phyloP scores from a whole-genome alignment of 345 rosid genomes.

The Aquilaria yunnanensis region DNA sequence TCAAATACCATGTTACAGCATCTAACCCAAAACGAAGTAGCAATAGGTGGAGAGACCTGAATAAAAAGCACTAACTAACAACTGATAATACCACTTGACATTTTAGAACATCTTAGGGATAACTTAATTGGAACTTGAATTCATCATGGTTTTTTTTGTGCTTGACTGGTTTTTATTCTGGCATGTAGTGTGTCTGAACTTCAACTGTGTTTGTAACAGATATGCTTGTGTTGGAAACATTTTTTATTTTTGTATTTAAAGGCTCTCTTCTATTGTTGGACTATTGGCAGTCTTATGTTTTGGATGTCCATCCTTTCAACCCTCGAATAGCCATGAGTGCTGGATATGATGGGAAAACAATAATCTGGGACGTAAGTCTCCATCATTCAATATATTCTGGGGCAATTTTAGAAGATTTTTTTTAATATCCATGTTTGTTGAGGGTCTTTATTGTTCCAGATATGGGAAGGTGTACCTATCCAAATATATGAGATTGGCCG shows the following conservation, averaged over 20 bases:
- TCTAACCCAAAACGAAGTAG: too few relatives aligned
- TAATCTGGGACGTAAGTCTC: slow-evolving; percentile 97
- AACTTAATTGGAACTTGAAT: neutral
- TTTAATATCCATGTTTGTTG: slow-evolving; percentile 13
- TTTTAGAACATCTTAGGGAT: too few relatives aligned
- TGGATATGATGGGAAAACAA: slow-evolving; percentile 96
- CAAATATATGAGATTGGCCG: slow-evolving; percentile 79
- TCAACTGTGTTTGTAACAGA: neutral
- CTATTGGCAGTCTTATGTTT: slow-evolving; percentile 82
- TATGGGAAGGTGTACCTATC: slow-evolving; percentile 97
- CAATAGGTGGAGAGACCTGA: too few relatives aligned
- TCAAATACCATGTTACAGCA: too few relatives aligned
- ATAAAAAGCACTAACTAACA: too few relatives aligned
- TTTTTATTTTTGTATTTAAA: slow-evolving; percentile 5
- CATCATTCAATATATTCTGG: slow-evolving; percentile 5
- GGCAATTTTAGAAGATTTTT: slow-evolving; percentile 9
- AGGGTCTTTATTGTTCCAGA: slow-evolving; percentile 40
- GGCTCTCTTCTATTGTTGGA: slow-evolving; percentile 21
- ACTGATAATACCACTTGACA: too few relatives aligned
- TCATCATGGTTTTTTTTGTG: slow-evolving; percentile 3
- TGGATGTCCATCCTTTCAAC: slow-evolving; percentile 98
- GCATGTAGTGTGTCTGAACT: neutral
- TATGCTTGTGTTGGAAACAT: neutral
- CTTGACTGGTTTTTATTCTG: slow-evolving; percentile 1
- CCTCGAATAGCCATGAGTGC: slow-evolving; percentile 99